Base-by-base conservation (phyloP, 2,329 filamentous ascomycete species). In the Periglandula ipomoeae region DNA sequence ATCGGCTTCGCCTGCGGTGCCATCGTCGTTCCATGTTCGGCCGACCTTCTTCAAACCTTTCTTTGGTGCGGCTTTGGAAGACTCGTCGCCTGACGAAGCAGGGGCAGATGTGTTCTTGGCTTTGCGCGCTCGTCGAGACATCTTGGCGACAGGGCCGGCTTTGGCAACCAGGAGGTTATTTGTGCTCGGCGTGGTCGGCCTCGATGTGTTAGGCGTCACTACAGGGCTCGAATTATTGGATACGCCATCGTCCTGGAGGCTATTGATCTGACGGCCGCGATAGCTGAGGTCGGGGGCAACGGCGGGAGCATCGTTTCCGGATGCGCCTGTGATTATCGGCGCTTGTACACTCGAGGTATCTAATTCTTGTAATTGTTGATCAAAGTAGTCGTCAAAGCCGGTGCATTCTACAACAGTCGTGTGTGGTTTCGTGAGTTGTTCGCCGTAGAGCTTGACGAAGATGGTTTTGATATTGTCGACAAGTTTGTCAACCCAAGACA, bases 401-500 rank as follows among this genome's bases (percentile, higher is more conserved):
- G 74, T 65, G 69, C 89, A 95, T 62, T 90, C 81, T 50, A 93
- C 75, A 20, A 87, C 74, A 47, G 86, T 89, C 10, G 83, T 87
- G 62, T 91, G 80, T 23, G 86, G 80, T 58, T 87, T 87, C 64
- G 82, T 89, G 48, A 98, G 72, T 65, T 95, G 86, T 50, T 93
- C 85, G 56, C 84, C 87, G 65, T 97, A 98, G 24, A 96, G 76
- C 55, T 89, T 87, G 56, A 93, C 78, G 62, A 97, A 98, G 30
- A 98, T 83, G 9, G 87, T 89, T 64, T 85, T 88, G 60, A 97
- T 89, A 61, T 97, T 95, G 62, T 96, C 91, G 56, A 98, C 82
- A 43, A 98, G 83, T 65, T 93, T 89, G 67, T 98, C 93, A 55
- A 97, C 88, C 93, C 94, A 98, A 11, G 87, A 90, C 8, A 98